Base-by-base conservation (phyloP, 2,329 filamentous ascomycete genomes). In the Elsinoe ampelina region DNA sequence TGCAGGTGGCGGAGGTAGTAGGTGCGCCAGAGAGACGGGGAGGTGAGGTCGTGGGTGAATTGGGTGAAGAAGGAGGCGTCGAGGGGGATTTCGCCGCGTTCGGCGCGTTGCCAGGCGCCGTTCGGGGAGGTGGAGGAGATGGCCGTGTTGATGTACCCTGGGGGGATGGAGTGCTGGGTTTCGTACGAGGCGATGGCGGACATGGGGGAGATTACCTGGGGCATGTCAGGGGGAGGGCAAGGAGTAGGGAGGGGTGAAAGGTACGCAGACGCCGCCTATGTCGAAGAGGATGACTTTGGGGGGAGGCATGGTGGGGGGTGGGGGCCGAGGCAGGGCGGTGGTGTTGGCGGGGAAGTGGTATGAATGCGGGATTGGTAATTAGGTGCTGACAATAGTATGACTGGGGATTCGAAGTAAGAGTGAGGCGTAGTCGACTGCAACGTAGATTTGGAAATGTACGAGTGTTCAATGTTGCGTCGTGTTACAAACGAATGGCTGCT, bases 131-230 rank as follows among this genome's bases (percentile, higher is more conserved):
- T 84, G 64, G 81, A 80, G 54, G 89, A 89, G 67, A 97, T 93
- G 63, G 87, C 87, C 73, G 86, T 85, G 75, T 97, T 97, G 64
- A 97, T 80, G 85, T 90, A 97, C 66, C 91, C 92, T 2, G 83
- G 78, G 0, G 91, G 92, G 51, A 97, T 92, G 39, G 79, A 78
- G 57, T 87, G 77, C 59, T 80, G 75, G 55, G 84, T 74, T 69
- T 97, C 93, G 70, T 96, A 96, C 72, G 95, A 86, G 57, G 95
- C 78, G 65, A 98, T 97, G 1, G 88, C 84, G 74, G 95, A 89
- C 66, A 98, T 91, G 8, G 93, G 93, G 1, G 90, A 96, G 20
- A 86, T 77, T 56, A 96, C 89, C 91, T 95, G 62, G 13, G 34
- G 52, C n/a, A 65, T 55, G 36, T 58, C 54, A 45, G 56, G 6